Conservation (phyloP, 805 yeast species). For the Saturnispora sanitii region DNA sequence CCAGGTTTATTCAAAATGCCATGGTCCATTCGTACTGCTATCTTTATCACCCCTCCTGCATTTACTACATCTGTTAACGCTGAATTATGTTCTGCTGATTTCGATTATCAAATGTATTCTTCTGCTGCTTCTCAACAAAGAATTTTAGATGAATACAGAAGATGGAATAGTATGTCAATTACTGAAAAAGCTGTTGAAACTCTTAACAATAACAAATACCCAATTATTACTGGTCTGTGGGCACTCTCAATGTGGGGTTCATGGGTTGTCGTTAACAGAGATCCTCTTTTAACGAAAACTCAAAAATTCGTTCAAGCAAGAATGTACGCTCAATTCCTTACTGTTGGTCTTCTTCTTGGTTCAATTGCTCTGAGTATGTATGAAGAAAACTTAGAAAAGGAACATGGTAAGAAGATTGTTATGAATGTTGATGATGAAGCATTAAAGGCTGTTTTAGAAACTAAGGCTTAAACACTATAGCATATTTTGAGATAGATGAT, state of each 20-base stretch:
- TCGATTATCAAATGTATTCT: conserved; percentile 54
- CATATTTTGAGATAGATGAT: neutral
- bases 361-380: conserved; percentile 58
- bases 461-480: conserved; percentile 5
- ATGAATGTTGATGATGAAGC: conserved; percentile 10
- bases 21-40: conserved; percentile 54
- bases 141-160: conserved; percentile 36
- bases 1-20: conserved; percentile 37
- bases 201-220: conserved; percentile 49
- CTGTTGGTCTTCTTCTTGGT: conserved; percentile 60
- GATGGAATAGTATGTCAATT: conserved; percentile 42
- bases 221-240: conserved; percentile 65
- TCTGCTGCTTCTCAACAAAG: conserved; percentile 33
- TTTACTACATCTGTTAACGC: conserved; percentile 52
- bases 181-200: conserved; percentile 41
- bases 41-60: conserved; percentile 60
- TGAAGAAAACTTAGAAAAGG: conserved; percentile 37
- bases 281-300: conserved; percentile 60
- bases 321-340: conserved; percentile 81
- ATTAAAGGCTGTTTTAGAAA: conserved; percentile 12
- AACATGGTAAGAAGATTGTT: conserved; percentile 7
- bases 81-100: conserved; percentile 59
- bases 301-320: conserved; percentile 84
- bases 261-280: conserved; percentile 63
- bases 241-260: conserved; percentile 74